A percentile compares a stretch with the other conserved stretches of the same genome.
Evolutionary conservation across 177 flowering plant genomes (phyloP).

Genomic region (Telopea speciosissima): DNA sequence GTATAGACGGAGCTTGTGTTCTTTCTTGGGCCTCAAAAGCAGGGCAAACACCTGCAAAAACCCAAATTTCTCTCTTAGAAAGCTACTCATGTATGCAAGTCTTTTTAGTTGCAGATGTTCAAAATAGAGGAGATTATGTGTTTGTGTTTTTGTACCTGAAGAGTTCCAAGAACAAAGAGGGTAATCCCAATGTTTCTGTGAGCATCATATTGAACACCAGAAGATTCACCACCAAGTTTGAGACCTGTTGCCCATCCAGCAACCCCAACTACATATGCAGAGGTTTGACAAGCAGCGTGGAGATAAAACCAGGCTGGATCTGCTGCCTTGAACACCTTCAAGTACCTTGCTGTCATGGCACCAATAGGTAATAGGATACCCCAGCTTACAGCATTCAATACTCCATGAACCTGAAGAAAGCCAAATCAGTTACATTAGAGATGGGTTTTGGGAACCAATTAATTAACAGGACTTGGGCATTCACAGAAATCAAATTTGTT

Average conservation of each 20-base stretch:
- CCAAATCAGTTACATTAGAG: not conserved
- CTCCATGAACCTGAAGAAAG: slow-evolving; percentile 30
- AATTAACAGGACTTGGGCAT: too few relatives aligned
- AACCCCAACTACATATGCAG: slow-evolving; percentile 30
- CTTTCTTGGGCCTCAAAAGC: slow-evolving; percentile 47
- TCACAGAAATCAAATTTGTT: too few relatives aligned
- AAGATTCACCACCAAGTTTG: slow-evolving; percentile 31
- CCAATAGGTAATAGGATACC: slow-evolving; percentile 35
- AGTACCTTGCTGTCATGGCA: slow-evolving; percentile 31
- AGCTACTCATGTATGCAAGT: too few relatives aligned
- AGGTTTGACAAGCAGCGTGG: slow-evolving; percentile 31
- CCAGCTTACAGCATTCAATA: slow-evolving; percentile 31
- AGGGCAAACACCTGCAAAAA: slow-evolving; percentile 33
- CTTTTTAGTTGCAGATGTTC: too few relatives aligned
- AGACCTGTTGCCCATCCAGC: slow-evolving; percentile 39
- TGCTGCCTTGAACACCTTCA: slow-evolving; percentile 29
- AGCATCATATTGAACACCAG: slow-evolving; percentile 16
- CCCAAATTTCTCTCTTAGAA: not conserved
- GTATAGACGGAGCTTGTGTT: slow-evolving; percentile 47
- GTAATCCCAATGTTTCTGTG: slow-evolving; percentile 43
- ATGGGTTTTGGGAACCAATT: not conserved
- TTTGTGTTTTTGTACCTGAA: slow-evolving; percentile 29
- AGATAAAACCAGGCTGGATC: slow-evolving; percentile 44
- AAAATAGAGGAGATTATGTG: too few relatives aligned
- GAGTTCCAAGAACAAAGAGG: slow-evolving; percentile 31